A percentile compares a stretch with the other conserved stretches of the same genome.
Conservation (phyloP, 140 eudicot species). For the Oenanthe javanica region DNA sequence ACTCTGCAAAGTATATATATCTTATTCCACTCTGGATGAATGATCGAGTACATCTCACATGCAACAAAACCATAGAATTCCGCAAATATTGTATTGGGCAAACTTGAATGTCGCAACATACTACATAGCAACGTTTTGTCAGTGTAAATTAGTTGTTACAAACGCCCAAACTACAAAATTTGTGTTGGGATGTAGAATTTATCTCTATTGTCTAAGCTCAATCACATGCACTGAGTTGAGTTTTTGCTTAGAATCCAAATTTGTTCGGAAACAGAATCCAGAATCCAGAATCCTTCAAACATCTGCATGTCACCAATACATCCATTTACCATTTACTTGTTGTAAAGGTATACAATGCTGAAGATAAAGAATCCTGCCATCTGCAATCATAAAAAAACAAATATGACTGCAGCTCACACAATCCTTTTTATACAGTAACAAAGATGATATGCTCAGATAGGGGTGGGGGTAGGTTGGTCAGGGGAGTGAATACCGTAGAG, state of each 20-base stretch:
- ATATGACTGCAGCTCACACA: not conserved
- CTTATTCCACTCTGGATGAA: not conserved
- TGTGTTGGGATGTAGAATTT: not conserved
- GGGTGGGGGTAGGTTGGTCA: not conserved
- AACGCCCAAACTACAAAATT: not conserved
- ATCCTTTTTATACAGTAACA: not conserved
- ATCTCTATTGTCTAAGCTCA: constrained; percentile 5
- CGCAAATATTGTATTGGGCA: not conserved
- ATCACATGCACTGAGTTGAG: not conserved
- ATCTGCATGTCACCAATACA: not conserved
- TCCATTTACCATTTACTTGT: constrained; percentile 32
- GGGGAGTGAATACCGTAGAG: constrained; percentile 46
- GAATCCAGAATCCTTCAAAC: not conserved
- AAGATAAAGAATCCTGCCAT: constrained; percentile 68
- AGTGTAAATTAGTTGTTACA: constrained; percentile 3
- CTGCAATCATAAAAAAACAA: constrained; percentile 30
- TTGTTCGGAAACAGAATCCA: not conserved
- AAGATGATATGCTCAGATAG: not conserved
- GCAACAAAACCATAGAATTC: not conserved
- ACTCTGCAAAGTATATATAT: not conserved
- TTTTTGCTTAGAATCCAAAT: not conserved
- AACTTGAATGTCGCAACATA: not conserved
- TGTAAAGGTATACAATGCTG: constrained; percentile 51
- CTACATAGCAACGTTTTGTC: not conserved
- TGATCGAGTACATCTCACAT: not conserved